These are phyloP conservation scores for Lasiodiplodia sp. DNA, from an alignment of 2,329 filamentous ascomycete genomes.

Conservation along the genomic window DNA sequence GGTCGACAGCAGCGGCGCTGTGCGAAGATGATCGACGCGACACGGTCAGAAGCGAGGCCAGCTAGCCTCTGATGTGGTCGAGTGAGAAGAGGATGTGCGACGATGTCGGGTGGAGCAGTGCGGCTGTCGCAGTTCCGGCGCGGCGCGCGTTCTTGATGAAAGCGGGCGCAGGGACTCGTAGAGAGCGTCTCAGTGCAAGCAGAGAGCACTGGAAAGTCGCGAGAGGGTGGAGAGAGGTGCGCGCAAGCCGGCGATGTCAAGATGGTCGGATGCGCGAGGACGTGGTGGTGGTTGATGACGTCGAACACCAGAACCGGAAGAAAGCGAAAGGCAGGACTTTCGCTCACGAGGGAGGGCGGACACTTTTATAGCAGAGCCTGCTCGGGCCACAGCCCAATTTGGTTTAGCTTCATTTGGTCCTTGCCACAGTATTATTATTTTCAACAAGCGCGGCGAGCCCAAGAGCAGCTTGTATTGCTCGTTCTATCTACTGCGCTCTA, in stretches of 20 bases:
- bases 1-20: slow-evolving; percentile 38
- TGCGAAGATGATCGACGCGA: slow-evolving; percentile 14
- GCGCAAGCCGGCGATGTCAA: slow-evolving; percentile 15
- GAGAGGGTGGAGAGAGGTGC: background rate
- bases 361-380: too few species aligned
- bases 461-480: too few species aligned
- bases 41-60: slow-evolving; percentile 50
- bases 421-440: too few species aligned
- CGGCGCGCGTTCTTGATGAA: slow-evolving; percentile 3
- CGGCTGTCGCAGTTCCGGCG: slow-evolving; percentile 12
- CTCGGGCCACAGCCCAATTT: too few species aligned
- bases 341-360: too few species aligned
- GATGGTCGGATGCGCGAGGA: background rate
- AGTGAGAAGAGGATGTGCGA: slow-evolving; percentile 1
- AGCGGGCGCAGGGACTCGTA: slow-evolving; percentile 13
- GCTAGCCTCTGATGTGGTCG: slow-evolving; percentile 47
- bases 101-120: background rate
- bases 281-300: slow-evolving; percentile 3
- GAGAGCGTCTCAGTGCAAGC: slow-evolving; percentile 25
- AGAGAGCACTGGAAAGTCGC: slow-evolving; percentile 15
- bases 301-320: background rate
- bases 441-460: too few species aligned
- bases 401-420: too few species aligned
- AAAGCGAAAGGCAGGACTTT: too few species aligned
- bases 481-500: too few species aligned